A percentile compares a stretch with the other conserved stretches of the same genome.
phyloP scores from a whole-genome alignment of 2,329 filamentous ascomycete species.

The Lasiodiplodia gonubiensis region DNA sequence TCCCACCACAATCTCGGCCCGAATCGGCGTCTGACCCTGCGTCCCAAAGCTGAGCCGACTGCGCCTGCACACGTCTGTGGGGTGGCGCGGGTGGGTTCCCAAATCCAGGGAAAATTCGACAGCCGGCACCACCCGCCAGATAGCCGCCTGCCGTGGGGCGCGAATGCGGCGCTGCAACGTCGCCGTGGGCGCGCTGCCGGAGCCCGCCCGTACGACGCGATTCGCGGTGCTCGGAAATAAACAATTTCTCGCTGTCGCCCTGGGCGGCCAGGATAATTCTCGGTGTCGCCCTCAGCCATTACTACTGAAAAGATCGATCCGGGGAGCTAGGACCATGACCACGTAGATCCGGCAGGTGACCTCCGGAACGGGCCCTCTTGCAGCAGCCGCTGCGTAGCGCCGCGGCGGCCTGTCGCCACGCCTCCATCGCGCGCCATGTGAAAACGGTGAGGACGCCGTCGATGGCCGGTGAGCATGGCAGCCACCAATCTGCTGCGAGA shows the following conservation, averaged over 20 bases:
- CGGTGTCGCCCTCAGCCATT: conserved; percentile 10
- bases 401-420: conserved; percentile 3
- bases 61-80: conserved; percentile 14
- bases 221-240: conserved; percentile 5
- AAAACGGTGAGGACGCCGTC: not conserved
- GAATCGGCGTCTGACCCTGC: conserved; percentile 20
- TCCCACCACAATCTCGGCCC: conserved; percentile 28
- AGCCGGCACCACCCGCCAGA: conserved; percentile 22
- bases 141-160: conserved; percentile 21
- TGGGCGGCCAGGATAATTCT: conserved; percentile 15
- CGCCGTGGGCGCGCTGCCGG: conserved; percentile 1
- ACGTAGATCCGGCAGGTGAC: conserved; percentile 25
- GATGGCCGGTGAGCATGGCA: conserved; percentile 20
- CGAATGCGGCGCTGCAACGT: conserved; percentile 10
- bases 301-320: conserved; percentile 19
- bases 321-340: conserved; percentile 15
- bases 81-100: conserved; percentile 2
- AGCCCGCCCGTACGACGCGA: not conserved
- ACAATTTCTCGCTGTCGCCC: not conserved
- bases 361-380: conserved; percentile 16
- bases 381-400: conserved; percentile 8
- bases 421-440: conserved; percentile 11
- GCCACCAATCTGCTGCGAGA: conserved; percentile 12
- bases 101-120: conserved; percentile 21
- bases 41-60: conserved; percentile 19